Evolutionary conservation across 352 stramenopile species (phyloP), one percentile per base, ranked within the genome.

Genomic region (Phytophthora cryptogea): DNA sequence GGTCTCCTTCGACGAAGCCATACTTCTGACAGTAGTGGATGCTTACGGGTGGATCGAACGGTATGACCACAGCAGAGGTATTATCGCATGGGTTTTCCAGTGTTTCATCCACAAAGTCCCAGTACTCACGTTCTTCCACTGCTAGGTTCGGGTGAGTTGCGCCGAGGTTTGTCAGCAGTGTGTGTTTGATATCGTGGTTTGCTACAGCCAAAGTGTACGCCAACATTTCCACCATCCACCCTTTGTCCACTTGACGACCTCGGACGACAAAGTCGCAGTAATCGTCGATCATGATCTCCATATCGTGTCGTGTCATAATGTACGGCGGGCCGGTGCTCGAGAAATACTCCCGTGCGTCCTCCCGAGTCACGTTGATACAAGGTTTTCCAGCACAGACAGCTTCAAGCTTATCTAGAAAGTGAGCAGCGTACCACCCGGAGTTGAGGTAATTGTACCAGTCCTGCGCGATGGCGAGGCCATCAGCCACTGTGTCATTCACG

Each of bases 181-280:
- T 88, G 66, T 86, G 76, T 47, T 82, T 78, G 48, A 88, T 88
- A 27, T 56, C 62, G 35, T 84, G 65, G 37, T 83, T 81, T 40
- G 60, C 78, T 2, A 72, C 75, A n/a, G 75, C 68, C 33, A 83
- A 32, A 3, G 67, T 62, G 51, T 80, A 88, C 16, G 64, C 78
- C 42, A 79, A 78, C 78, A 86, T 88, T 55, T 88, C 78, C 28
- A 74, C 65, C 75, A 84, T 88, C 70, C 75, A 88, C 10, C 66
- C 50, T 5, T 47, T 31, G 26, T 66, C 63, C 11, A 80, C 36
- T 40, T 78, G 63, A n/a, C 75, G 70, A 11, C 68, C 74, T 1
- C 37, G 43, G 6, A 87, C 63, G 0, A 83, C 69, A 30, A 80
- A 83, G 40, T 69, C 44, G n/a, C 61, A 76, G 43, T 88, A 88